These are phyloP conservation scores for Fabrea salina DNA, from an alignment of 169 alveolate genomes.

Conservation along the genomic window DNA sequence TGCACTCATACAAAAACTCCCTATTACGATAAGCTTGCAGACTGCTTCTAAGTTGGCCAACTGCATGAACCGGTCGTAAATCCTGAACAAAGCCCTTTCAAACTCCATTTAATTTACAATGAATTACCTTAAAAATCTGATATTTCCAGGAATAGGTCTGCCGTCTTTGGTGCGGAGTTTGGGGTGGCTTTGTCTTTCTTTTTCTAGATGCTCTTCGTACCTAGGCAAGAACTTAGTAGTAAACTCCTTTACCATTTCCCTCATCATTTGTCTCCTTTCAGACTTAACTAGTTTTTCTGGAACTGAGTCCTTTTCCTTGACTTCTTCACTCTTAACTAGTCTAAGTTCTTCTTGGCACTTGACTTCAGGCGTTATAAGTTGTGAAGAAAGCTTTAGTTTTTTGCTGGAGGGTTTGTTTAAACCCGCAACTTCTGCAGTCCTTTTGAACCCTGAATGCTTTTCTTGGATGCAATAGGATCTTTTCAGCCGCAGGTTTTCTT, in stretches of 20 bases:
- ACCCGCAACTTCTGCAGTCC: background rate
- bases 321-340: no score
- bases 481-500: background rate
- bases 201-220: background rate
- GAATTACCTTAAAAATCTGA: background rate
- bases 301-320: background rate
- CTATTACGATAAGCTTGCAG: background rate
- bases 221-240: background rate
- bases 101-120: constrained; percentile 25
- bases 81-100: constrained; percentile 22
- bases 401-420: background rate
- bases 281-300: background rate
- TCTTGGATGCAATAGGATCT: background rate
- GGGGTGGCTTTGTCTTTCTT: background rate
- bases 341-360: no score
- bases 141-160: background rate
- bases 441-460: background rate
- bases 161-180: background rate
- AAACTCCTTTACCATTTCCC: background rate
- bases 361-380: background rate
- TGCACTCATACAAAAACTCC: background rate
- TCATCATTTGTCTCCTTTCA: background rate
- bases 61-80: constrained; percentile 4
- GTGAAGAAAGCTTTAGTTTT: background rate
- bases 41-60: background rate